Percentiles rank a stretch among this genome's conserved stretches.
Conservation (phyloP, 495 filamentous ascomycete species). For the Schizothecium vesticola region DNA sequence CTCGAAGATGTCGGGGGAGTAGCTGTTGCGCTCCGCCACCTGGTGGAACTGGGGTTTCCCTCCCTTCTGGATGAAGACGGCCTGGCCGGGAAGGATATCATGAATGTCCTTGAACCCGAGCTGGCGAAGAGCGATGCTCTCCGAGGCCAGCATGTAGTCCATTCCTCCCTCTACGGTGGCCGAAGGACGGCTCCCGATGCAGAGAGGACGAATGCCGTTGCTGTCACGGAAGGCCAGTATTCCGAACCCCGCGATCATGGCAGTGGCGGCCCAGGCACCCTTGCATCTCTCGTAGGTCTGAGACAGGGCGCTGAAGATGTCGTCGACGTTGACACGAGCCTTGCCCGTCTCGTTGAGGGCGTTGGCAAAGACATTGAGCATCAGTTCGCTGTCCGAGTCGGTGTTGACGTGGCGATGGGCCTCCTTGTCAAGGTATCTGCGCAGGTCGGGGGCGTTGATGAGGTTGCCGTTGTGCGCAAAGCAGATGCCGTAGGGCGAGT, state of each 20-base stretch:
- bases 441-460: slow-evolving; percentile 82
- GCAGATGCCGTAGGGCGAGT: slow-evolving; percentile 76
- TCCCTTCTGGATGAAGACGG: slow-evolving; percentile 89
- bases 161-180: slow-evolving; percentile 55
- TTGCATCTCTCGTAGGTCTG: slow-evolving; percentile 73
- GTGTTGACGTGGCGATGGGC: slow-evolving; percentile 97
- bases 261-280: slow-evolving; percentile 70
- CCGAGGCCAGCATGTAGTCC: slow-evolving; percentile 98
- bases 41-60: slow-evolving; percentile 69
- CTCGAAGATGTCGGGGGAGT: slow-evolving; percentile 94
- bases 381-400: slow-evolving; percentile 88
- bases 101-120: slow-evolving; percentile 76
- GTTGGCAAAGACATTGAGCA: slow-evolving; percentile 92
- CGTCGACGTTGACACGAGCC: slow-evolving; percentile 84
- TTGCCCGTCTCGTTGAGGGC: slow-evolving; percentile 95
- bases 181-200: slow-evolving; percentile 70
- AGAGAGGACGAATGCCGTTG: slow-evolving; percentile 84
- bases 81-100: slow-evolving; percentile 86
- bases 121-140: slow-evolving; percentile 85
- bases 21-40: slow-evolving; percentile 62
- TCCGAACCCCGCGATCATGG: slow-evolving; percentile 92
- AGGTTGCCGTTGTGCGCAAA: slow-evolving; percentile 75
- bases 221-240: slow-evolving; percentile 81
- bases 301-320: slow-evolving; percentile 73
- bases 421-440: slow-evolving; percentile 73